These are phyloP conservation scores for Chaetothyriales sp. DNA, from an alignment of 2,329 filamentous ascomycete genomes.

Conservation along the genomic window DNA sequence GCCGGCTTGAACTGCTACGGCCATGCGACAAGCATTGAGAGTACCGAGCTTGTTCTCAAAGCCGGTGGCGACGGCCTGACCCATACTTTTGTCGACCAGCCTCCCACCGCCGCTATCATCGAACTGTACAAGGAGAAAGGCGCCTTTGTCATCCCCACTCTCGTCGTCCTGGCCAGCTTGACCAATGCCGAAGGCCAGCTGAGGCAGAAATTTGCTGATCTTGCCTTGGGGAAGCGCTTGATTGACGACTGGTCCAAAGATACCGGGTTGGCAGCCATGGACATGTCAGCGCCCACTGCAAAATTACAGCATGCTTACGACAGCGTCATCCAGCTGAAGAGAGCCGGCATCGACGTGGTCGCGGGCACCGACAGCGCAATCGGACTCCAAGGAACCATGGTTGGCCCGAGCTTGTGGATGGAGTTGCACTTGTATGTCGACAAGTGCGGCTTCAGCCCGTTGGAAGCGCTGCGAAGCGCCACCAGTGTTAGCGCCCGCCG, in stretches of 20 bases:
- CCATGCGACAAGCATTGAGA: conserved; percentile 14
- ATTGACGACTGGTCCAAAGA: conserved; percentile 18
- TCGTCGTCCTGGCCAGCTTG: conserved; percentile 11
- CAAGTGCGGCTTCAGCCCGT: conserved; percentile 17
- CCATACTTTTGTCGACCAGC: conserved; percentile 19
- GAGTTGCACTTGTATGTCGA: conserved; percentile 21
- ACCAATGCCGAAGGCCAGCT: conserved; percentile 13
- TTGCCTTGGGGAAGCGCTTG: conserved; percentile 15
- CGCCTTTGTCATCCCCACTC: conserved; percentile 18
- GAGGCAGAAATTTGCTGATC: conserved; percentile 13
- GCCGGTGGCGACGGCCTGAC: conserved; percentile 17
- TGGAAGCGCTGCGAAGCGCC: conserved; percentile 20
- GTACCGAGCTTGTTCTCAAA: conserved; percentile 17
- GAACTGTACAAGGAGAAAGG: conserved; percentile 15
- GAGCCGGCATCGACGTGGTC: conserved; percentile 21
- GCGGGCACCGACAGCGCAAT: conserved; percentile 22
- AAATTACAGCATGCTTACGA: conserved; percentile 14
- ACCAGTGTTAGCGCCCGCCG: conserved; percentile 18
- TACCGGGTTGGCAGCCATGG: conserved; percentile 18
- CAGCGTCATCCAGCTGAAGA: conserved; percentile 14
- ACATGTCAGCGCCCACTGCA: conserved; percentile 14
- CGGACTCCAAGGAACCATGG: conserved; percentile 13
- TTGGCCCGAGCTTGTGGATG: conserved; percentile 19
- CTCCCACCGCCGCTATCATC: conserved; percentile 11
- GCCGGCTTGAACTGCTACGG: conserved; percentile 11